phyloP scores from a whole-genome alignment of 805 yeast species.

The Wickerhamomyces subpelliculosus region DNA sequence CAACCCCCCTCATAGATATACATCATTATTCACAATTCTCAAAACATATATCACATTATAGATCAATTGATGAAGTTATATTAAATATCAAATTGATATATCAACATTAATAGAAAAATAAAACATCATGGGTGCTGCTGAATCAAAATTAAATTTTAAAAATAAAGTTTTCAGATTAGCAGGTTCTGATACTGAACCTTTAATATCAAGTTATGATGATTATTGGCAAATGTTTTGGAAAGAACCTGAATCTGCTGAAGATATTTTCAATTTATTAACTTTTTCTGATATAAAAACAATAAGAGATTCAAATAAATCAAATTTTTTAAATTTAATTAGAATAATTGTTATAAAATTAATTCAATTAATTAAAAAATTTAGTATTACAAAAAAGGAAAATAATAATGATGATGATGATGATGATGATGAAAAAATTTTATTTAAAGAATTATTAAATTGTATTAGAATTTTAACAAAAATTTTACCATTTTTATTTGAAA shows the following conservation, averaged over 20 bases:
- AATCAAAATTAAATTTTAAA: conserved; percentile 55
- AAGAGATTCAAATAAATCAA: conserved; percentile 48
- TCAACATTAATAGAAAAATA: no score
- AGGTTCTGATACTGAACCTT: conserved; percentile 24
- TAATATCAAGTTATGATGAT: conserved; percentile 19
- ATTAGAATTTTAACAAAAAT: conserved; percentile 57
- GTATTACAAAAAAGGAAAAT: conserved; percentile 5
- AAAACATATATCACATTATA: no score
- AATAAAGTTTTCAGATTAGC: conserved; percentile 55
- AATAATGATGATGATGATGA: no score
- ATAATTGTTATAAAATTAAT: conserved; percentile 28
- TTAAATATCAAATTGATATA: no score
- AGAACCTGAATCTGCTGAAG: conserved; percentile 44
- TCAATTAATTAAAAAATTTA: conserved; percentile 10
- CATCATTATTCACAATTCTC: no score
- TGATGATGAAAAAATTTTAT: no score
- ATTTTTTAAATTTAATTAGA: conserved; percentile 48
- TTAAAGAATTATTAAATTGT: conserved; percentile 56
- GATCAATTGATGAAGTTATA: no score
- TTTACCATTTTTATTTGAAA: conserved; percentile 64
- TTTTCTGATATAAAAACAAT: conserved; percentile 52
- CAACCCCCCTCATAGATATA: no score
- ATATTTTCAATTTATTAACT: conserved; percentile 51
- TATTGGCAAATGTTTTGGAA: conserved; percentile 44
- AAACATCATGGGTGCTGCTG: conserved; percentile 84